These are phyloP conservation scores for Candida quercuum DNA, from an alignment of 805 yeast genomes.

Conservation along the genomic window DNA sequence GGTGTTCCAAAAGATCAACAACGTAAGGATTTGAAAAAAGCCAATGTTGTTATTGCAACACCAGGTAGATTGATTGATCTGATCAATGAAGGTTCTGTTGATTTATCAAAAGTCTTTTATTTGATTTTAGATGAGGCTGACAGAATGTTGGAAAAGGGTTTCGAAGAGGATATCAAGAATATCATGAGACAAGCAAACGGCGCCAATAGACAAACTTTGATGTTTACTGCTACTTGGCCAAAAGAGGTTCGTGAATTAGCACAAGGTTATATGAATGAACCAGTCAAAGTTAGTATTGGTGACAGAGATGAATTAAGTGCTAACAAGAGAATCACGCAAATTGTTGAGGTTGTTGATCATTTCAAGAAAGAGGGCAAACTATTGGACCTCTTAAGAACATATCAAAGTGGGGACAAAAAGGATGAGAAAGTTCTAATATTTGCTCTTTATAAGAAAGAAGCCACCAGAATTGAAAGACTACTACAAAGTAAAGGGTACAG, in stretches of 20 bases:
- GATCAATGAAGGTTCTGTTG: constrained; percentile 80
- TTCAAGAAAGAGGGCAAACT: constrained; percentile 74
- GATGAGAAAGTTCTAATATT: constrained; percentile 86
- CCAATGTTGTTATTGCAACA: constrained; percentile 88
- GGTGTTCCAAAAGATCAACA: constrained; percentile 97
- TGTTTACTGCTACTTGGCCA: constrained; percentile 99
- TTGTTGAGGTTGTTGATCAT: constrained; percentile 87
- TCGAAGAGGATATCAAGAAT: constrained; percentile 89
- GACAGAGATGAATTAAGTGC: constrained; percentile 92
- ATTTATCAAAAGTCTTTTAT: constrained; percentile 62
- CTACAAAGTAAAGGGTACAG: constrained; percentile 67
- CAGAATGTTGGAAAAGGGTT: constrained; percentile 97
- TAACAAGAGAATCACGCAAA: constrained; percentile 87
- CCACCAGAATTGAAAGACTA: constrained; percentile 79
- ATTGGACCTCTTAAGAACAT: constrained; percentile 64
- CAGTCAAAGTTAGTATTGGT: constrained; percentile 91
- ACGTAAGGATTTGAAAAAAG: constrained; percentile 56
- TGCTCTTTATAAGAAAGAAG: constrained; percentile 96
- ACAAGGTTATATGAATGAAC: constrained; percentile 68
- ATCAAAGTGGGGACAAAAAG: constrained; percentile 59
- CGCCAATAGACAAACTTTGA: constrained; percentile 74
- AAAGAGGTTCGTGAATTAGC: constrained; percentile 94
- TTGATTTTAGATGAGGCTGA: constrained; percentile 96
- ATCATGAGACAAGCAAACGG: constrained; percentile 61
- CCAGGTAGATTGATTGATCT: constrained; percentile 97